These are phyloP conservation scores for Apophysomyces elegans DNA, from an alignment of 371 early-diverging fungal genomes.

Conservation along the genomic window DNA sequence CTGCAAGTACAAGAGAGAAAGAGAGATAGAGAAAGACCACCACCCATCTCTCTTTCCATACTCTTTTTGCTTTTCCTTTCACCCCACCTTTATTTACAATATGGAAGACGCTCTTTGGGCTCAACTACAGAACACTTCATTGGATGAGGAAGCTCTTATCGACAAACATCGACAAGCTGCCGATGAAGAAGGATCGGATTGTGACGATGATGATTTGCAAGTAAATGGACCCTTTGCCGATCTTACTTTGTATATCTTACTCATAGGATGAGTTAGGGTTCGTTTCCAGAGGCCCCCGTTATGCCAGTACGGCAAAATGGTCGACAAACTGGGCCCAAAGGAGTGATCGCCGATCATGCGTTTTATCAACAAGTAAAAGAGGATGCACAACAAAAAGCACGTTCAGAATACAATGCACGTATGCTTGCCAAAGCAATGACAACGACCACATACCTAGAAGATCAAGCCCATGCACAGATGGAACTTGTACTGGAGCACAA, in stretches of 20 bases:
- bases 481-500: slow-evolving; percentile 32
- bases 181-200: slow-evolving; percentile 22
- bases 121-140: slow-evolving; percentile 30
- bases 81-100: neutral
- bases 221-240: too few relatives aligned
- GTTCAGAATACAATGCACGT: slow-evolving; percentile 41
- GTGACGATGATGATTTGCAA: slow-evolving; percentile 7
- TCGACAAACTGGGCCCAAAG: slow-evolving; percentile 65
- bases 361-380: slow-evolving; percentile 39
- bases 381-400: slow-evolving; percentile 23
- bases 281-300: neutral
- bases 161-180: slow-evolving; percentile 26
- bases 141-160: slow-evolving; percentile 26
- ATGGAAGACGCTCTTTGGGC: slow-evolving; percentile 48
- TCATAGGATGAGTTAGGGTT: neutral
- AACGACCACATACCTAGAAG: slow-evolving; percentile 51
- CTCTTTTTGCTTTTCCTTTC: neutral
- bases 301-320: slow-evolving; percentile 22
- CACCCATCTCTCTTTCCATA: neutral
- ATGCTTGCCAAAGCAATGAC: slow-evolving; percentile 48
- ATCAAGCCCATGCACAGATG: slow-evolving; percentile 28
- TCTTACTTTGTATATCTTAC: neutral
- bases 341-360: slow-evolving; percentile 59
- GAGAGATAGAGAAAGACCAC: neutral
- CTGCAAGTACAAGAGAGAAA: neutral